Evolutionary conservation across 2,329 filamentous ascomycete genomes (phyloP), one percentile per base, ranked within the genome.

Genomic region (Alternaria atra): DNA sequence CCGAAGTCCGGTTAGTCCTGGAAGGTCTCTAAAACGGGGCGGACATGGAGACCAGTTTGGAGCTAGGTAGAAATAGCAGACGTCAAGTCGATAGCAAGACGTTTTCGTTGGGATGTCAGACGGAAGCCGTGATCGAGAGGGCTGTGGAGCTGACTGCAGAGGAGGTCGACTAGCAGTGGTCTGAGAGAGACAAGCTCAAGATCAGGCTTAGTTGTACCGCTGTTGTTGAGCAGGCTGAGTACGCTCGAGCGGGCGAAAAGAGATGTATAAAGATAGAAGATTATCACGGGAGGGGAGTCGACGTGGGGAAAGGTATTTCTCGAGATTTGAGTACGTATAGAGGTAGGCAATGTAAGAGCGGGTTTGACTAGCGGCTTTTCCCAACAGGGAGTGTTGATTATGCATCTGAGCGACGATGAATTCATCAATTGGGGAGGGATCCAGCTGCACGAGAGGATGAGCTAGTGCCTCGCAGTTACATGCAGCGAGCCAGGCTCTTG

Each of bases 381-480:
- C 73, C 67, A 74, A 73, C 66, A 58, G 67, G 67, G 72, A 65
- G 55, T 44, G 58, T 69, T 65, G 70, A 70, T 72, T 75, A 73
- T 73, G 72, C 74, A 72, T 69, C 64, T 70, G 70, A 69, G 67
- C 68, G 70, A 71, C 72, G 65, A 74, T 72, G 72, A 73, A 75
- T 71, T 72, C 74, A 73, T 75, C 72, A 71, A 74, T 66, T 69
- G 69, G 70, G 63, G 66, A 65, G 63, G 57, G 67, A 66, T 66
- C 60, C 70, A 69, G 72, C 69, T 70, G 70, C 63, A 68, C 63
- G 66, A 75, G 68, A 63, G 70, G 55, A 71, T 71, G 69, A 63
- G 65, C 73, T 73, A 76, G 71, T 71, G 71, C 71, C 64, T 72
- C 71, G 68, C 69, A 71, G 71, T 73, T 71, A 70, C 72, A 72